Evolutionary conservation across 306 rosid species (phyloP).

Genomic region (Ceratonia siliqua): DNA sequence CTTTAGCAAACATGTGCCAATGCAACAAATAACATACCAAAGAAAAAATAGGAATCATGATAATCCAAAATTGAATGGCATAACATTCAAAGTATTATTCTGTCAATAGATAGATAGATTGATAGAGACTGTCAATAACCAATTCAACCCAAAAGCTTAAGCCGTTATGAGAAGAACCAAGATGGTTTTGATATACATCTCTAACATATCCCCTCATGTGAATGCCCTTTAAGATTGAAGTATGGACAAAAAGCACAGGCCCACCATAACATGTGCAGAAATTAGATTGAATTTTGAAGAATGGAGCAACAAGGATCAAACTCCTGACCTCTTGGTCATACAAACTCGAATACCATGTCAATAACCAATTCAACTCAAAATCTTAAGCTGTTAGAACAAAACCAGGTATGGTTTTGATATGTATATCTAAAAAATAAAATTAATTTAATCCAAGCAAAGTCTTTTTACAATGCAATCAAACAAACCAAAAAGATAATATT

Average conservation of each 20-base stretch:
- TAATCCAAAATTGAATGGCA: not conserved
- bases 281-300: not conserved
- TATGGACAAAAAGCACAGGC: not conserved
- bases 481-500: not conserved
- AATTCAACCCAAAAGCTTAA: not conserved
- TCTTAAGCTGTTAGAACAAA: not conserved
- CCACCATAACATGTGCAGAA: not conserved
- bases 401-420: not conserved
- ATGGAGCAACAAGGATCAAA: not conserved
- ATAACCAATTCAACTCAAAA: not conserved
- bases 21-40: not conserved
- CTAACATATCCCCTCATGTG: not conserved
- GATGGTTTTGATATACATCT: not conserved
- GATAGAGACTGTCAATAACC: not conserved
- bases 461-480: not conserved
- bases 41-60: not conserved
- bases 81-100: not conserved
- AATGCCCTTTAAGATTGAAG: not conserved
- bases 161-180: not conserved
- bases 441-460: not conserved
- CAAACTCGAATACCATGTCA: not conserved
- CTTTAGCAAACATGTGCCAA: slow-evolving; percentile 28
- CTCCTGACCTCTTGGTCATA: no score
- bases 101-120: not conserved
- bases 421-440: not conserved